Percentiles rank a stretch among this genome's conserved stretches.
These are phyloP conservation scores for Bryum argenteum DNA, from an alignment of 225 moss, liverwort and hornwort species.

Conservation along the genomic window DNA sequence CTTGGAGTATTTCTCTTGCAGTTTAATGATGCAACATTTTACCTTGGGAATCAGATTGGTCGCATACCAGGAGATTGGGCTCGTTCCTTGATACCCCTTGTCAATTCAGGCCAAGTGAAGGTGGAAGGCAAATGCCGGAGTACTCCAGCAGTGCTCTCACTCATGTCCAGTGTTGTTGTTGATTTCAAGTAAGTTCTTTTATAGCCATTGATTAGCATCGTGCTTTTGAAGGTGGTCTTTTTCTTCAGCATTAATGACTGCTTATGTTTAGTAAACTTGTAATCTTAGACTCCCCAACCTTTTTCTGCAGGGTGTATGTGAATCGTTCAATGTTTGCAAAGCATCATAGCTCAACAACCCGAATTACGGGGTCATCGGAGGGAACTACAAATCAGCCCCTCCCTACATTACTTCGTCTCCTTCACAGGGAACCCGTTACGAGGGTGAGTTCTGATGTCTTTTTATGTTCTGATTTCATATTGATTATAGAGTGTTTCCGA, in stretches of 20 bases:
- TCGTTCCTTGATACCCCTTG: slow-evolving; percentile 74
- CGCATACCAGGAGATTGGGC: slow-evolving; percentile 89
- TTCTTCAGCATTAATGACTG: neutral
- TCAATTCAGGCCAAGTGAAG: slow-evolving; percentile 64
- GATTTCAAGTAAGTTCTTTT: slow-evolving; percentile 57
- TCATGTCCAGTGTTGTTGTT: slow-evolving; percentile 69
- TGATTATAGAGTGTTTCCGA: too few relatives aligned
- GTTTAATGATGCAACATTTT: neutral
- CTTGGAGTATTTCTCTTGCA: neutral
- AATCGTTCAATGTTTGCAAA: slow-evolving; percentile 75
- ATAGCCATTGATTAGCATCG: neutral
- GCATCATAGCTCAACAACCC: slow-evolving; percentile 42
- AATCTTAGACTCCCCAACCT: neutral
- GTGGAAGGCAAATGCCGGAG: slow-evolving; percentile 64
- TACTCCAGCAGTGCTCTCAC: slow-evolving; percentile 55
- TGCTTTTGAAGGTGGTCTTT: neutral
- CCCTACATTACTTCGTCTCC: slow-evolving; percentile 72
- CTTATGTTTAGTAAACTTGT: neutral
- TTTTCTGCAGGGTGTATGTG: slow-evolving; percentile 65
- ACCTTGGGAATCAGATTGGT: slow-evolving; percentile 61
- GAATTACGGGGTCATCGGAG: slow-evolving; percentile 65
- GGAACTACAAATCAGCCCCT: slow-evolving; percentile 78
- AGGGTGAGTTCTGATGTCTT: slow-evolving; percentile 48
- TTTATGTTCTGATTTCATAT: neutral
- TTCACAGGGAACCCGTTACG: slow-evolving; percentile 64